These are phyloP conservation scores for Sisymbrium irio DNA, from an alignment of 345 rosid species.

Conservation along the genomic window DNA sequence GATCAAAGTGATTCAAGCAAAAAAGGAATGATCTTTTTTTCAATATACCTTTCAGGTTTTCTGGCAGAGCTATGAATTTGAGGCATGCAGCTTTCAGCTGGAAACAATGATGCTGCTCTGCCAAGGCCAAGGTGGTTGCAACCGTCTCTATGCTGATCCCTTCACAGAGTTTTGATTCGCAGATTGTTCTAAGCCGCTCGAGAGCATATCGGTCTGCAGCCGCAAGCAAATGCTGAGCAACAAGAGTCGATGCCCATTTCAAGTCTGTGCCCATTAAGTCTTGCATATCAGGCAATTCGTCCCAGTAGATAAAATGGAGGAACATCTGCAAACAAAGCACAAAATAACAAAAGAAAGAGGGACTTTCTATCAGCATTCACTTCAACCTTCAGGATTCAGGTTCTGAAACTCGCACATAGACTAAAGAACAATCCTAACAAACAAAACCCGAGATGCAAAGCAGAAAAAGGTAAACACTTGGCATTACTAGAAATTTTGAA, in stretches of 20 bases:
- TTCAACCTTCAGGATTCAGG: slow-evolving; percentile 4
- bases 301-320: slow-evolving; percentile 83
- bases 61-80: slow-evolving; percentile 56
- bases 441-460: not conserved
- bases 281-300: slow-evolving; percentile 63
- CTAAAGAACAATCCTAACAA: not conserved
- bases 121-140: slow-evolving; percentile 76
- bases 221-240: slow-evolving; percentile 79
- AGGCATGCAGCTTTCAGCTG: slow-evolving; percentile 73
- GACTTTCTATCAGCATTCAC: not conserved
- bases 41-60: slow-evolving; percentile 56
- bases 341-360: not conserved
- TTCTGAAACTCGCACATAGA: too few relatives aligned
- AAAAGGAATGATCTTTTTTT: not conserved
- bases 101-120: slow-evolving; percentile 80
- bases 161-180: slow-evolving; percentile 67
- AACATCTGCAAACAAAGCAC: slow-evolving; percentile 49
- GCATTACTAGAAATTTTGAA: not conserved
- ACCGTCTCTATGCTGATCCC: slow-evolving; percentile 69
- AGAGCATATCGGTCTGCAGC: slow-evolving; percentile 80
- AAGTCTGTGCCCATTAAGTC: slow-evolving; percentile 60
- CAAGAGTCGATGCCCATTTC: slow-evolving; percentile 63
- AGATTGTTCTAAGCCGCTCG: slow-evolving; percentile 66
- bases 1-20: not conserved
- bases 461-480: not conserved